Conservation (phyloP, 148 eudicot genomes). For the Cornus kousa region DNA sequence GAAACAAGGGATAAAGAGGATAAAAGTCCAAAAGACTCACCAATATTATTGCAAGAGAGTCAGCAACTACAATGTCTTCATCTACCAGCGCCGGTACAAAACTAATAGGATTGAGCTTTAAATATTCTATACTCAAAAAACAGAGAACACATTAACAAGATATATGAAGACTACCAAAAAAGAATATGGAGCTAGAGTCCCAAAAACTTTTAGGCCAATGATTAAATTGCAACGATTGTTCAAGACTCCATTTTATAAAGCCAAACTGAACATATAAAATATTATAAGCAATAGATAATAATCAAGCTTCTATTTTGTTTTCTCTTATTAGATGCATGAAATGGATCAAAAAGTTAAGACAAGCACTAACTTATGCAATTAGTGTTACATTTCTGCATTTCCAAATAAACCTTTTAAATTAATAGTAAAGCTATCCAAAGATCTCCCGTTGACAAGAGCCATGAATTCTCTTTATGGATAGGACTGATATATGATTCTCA, state of each 20-base stretch:
- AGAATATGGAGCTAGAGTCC: no score
- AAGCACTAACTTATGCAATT: not conserved
- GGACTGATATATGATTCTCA: not conserved
- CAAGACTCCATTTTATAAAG: not conserved
- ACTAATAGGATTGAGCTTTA: conserved; percentile 71
- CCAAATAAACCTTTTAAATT: no score
- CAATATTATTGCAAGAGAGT: conserved; percentile 86
- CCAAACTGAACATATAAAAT: not conserved
- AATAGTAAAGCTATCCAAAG: not conserved
- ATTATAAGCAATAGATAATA: not conserved
- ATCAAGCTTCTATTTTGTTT: not conserved
- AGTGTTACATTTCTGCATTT: not conserved
- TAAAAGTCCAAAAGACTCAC: conserved; percentile 27
- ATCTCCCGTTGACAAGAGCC: no score
- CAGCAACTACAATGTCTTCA: conserved; percentile 60
- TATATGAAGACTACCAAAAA: no score
- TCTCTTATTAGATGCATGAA: no score
- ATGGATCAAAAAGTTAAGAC: not conserved
- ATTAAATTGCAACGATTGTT: not conserved
- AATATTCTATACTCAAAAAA: conserved; percentile 47
- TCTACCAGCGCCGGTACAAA: conserved; percentile 78
- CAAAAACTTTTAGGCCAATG: no score
- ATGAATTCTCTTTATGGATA: not conserved
- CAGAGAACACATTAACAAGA: not conserved
- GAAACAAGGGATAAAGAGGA: not conserved